Conservation (phyloP, 2,329 filamentous ascomycete genomes). For the Ceratocystis eucalypticola region DNA sequence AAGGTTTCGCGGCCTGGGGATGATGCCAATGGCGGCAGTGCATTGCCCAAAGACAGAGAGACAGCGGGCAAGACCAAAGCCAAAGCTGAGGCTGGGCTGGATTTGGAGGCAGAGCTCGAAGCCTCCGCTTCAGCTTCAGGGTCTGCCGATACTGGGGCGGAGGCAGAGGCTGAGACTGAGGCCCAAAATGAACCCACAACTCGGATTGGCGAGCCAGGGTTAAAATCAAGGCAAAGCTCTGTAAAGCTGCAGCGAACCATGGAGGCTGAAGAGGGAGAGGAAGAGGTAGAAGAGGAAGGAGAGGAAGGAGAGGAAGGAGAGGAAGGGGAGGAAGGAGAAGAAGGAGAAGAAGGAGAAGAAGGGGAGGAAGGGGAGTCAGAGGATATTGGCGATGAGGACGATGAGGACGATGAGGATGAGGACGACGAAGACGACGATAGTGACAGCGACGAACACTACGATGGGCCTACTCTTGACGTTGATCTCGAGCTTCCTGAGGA, state of each 20-base stretch:
- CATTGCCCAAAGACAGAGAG: slow-evolving; percentile 10
- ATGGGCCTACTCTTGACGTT: slow-evolving; percentile 17
- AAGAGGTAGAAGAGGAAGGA: neutral
- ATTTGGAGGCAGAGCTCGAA: too few species aligned
- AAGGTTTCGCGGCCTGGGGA: slow-evolving; percentile 13
- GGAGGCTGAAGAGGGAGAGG: neutral
- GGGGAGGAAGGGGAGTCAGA: neutral
- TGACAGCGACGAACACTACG: slow-evolving; percentile 3
- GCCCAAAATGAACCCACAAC: neutral
- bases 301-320: neutral
- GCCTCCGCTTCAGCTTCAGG: too few species aligned
- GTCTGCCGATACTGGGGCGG: neutral
- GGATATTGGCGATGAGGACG: slow-evolving; percentile 19
- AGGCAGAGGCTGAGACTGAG: neutral
- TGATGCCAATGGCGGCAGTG: neutral
- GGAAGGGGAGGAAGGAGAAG: neutral
- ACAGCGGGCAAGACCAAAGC: neutral
- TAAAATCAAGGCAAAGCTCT: neutral
- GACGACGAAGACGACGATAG: slow-evolving; percentile 20
- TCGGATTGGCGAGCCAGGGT: neutral
- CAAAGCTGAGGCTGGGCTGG: neutral
- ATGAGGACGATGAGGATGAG: slow-evolving; percentile 20
- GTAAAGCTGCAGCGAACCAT: neutral
- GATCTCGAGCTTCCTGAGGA: slow-evolving; percentile 17
- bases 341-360: neutral